Evolutionary conservation across 306 rosid species (phyloP), one percentile per base, ranked within the genome.

Genomic region (Hylodesmum podocarpum): DNA sequence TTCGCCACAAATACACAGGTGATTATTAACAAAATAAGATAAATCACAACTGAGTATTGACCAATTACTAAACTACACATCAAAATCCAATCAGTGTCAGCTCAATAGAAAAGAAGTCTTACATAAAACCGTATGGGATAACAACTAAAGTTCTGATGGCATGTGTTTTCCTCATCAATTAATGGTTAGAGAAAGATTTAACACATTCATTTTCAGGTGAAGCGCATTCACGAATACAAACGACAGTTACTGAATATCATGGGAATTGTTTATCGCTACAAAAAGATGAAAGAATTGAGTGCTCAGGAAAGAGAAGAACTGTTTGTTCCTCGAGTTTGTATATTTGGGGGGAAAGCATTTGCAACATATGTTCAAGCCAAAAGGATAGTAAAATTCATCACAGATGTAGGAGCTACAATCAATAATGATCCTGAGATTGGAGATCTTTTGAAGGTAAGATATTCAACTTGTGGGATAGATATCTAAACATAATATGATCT

Each of bases 341-440:
- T 94, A 47, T 94, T 94, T 68, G 98, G 98, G n/a, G 98, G 98
- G 36, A 94, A 94, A 81, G 98, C 98, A 57, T 94, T 94, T 84
- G 77, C 98, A 25, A 94, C 98, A 1, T 94, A 94, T 80, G 88
- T 92, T 39, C 98, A 94, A 83, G 98, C 98, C 80, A 94, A 92
- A 89, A 92, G 97, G 86, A 94, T 94, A 65, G 96, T 94, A 46
- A 94, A 94, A 82, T 92, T 94, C 80, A 92, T 94, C 85, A 86
- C 98, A 67, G 98, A 94, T 80, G 95, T 94, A 31, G 98, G 87
- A 29, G 87, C 87, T 44, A 92, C 89, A 3, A 78, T 94, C 44
- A 94, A 92, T 65, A 81, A 61, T 81, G 98, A 94, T 83, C 95
- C 96, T 21, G 93, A 91, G 66, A 90, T 94, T 70, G 97, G 95